Base-by-base conservation (phyloP, 2,329 filamentous ascomycete species). In the Beauveria pseudobassiana region DNA sequence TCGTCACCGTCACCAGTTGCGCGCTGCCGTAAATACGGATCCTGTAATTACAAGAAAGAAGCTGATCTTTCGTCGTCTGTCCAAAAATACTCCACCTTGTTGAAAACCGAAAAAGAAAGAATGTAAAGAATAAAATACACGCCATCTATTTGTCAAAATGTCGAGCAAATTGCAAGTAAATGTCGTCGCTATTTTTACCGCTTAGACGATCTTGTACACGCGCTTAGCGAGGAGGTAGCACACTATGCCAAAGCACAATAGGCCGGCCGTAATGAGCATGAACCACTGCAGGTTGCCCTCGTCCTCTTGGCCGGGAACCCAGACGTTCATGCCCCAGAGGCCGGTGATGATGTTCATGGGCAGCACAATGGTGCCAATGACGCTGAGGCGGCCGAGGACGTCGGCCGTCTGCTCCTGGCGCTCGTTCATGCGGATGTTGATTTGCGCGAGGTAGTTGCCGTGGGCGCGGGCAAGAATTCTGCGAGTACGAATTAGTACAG, bases 321-420 rank as follows among this genome's bases (percentile, higher is more conserved):
- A 91, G 42, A 93, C 90, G 80, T 99, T 99, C 93, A 98, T 98
- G 57, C 93, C 95, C 93, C 93, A 99, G 69, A 98, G 86, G 67
- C 95, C 95, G 2, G 95, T 98, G 69, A 99, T 93, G 72, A 99
- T 96, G 73, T 99, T 99, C 93, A 99, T 96, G 12, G 95, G 95
- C 62, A 99, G 79, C 3, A 99, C 93, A 67, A 99, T 98, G 6
- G 95, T 99, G 66, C 95, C 95, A 1, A 99, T 81, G 1, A 99
- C 95, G 0, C 95, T 98, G 63, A 99, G 83, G 74, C 95, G 96
- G 65, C 93, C 93, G 14, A 99, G 83, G 1, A 97, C 92, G 72
- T 99, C 93, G 46, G 92, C 91, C 1, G 95, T 99, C 77, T 96
- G 88, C 74, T 99, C 93, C 73, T 96, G 91, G 52, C 95, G 88